Conservation (phyloP, 2,329 filamentous ascomycete species). For the Colletotrichum limetticola region DNA sequence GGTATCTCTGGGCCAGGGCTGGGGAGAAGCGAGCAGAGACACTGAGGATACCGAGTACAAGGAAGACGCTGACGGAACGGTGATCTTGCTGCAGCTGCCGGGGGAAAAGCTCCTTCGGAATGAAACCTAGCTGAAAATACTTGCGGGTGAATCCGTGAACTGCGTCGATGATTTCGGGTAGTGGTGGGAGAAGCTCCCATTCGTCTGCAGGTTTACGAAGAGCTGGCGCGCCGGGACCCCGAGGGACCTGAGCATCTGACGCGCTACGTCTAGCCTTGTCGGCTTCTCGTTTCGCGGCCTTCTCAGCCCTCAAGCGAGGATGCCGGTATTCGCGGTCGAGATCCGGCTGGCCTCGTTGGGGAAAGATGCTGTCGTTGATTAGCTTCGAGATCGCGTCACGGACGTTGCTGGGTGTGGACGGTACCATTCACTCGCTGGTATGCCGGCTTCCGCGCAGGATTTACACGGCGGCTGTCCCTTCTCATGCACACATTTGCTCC, state of each 20-base stretch:
- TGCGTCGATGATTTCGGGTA: constrained; percentile 61
- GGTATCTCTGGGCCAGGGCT: constrained; percentile 58
- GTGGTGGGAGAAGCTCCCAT: constrained; percentile 62
- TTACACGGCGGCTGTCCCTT: constrained; percentile 61
- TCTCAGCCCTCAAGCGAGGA: constrained; percentile 62
- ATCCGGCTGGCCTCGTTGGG: constrained; percentile 63
- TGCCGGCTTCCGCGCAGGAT: constrained; percentile 61
- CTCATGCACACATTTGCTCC: constrained; percentile 66
- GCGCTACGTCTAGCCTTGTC: constrained; percentile 49
- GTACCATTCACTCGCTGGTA: constrained; percentile 61
- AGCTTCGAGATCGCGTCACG: constrained; percentile 3
- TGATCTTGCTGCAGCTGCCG: constrained; percentile 57
- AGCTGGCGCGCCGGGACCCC: constrained; percentile 19
- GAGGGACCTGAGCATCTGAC: constrained; percentile 41
- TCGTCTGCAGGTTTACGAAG: constrained; percentile 47
- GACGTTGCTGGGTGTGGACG: neutral
- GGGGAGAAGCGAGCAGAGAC: constrained; percentile 67
- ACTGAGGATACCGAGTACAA: constrained; percentile 65
- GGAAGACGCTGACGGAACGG: constrained; percentile 62
- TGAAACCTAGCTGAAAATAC: constrained; percentile 70
- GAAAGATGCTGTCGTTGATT: constrained; percentile 56
- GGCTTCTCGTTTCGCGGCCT: constrained; percentile 51
- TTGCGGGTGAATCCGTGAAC: constrained; percentile 63
- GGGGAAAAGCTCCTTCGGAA: constrained; percentile 63
- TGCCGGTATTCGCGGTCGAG: constrained; percentile 67